Evolutionary conservation across 371 early-diverging fungal genomes (phyloP), one percentile per base, ranked within the genome.

Genomic region (Rhizopus microsporus): DNA sequence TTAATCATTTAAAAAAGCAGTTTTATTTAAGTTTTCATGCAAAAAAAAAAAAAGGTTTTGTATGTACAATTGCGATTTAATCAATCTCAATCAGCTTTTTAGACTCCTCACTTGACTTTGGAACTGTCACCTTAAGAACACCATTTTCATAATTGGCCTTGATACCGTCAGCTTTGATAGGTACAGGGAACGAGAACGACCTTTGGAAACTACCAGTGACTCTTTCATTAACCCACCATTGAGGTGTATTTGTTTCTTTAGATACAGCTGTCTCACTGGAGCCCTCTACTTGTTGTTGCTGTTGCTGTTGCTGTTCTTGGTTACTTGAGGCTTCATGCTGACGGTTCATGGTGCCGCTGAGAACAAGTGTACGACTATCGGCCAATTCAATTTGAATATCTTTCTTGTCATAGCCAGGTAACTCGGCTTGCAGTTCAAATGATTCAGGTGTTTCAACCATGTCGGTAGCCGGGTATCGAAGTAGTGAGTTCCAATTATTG

Each of bases 351-450:
- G 64, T 59, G 35, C 73, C 75, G 5, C 60, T 57, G 4, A 75
- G 51, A 5, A 72, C 40, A 23, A 75, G 38, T 5, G 73, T 70
- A 29, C 52, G 57, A 15, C 51, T 57, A 50, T 75, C 69, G 0
- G 69, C 38, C 12, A 72, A 35, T 51, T 75, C 65, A 43, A 75
- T 69, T 35, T 71, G 60, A 42, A 75, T 60, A 37, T 72, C 60
- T 5, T 72, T 54, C 65, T 75, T 75, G 12, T 62, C 57, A 33
- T 63, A 50, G 8, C 75, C 75, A 48, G 75, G 75, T 7, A 75
- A 46, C 32, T 75, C 75, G 12, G 75, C 75, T 17, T 62, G 63
- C 4, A 75, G 45, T 44, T 68, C 66, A 54, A 70, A 75, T 7
- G 38, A 49, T 4, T 56, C 57, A 1, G 51, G 40, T 13, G 59